phyloP scores from a whole-genome alignment of 1,284 basidiomycete genomes.

The Trametes polyzona region DNA sequence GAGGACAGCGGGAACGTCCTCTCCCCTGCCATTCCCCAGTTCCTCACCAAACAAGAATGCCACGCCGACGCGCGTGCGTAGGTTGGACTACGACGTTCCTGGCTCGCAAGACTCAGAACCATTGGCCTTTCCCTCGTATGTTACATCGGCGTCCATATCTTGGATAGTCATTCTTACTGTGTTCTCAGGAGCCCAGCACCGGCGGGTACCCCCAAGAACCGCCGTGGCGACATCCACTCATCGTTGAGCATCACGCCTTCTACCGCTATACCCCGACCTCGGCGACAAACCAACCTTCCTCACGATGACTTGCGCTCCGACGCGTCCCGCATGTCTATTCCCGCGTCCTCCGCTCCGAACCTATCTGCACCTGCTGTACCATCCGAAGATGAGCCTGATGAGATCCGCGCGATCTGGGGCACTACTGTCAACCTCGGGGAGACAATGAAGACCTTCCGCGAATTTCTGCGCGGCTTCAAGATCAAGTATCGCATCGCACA shows the following conservation, averaged over 20 bases:
- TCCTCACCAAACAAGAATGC: slow-evolving; percentile 59
- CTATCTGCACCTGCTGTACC: slow-evolving; percentile 67
- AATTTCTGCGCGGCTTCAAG: slow-evolving; percentile 92
- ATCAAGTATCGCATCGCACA: slow-evolving; percentile 86
- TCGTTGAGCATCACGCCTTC: slow-evolving; percentile 69
- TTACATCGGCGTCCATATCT: slow-evolving; percentile 1
- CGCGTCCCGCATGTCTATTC: slow-evolving; percentile 57
- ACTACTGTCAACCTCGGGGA: slow-evolving; percentile 92
- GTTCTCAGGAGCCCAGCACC: slow-evolving; percentile 37
- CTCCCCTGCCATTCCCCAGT: slow-evolving; percentile 74
- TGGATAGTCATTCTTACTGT: neutral
- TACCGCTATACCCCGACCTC: slow-evolving; percentile 41
- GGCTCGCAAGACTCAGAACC: slow-evolving; percentile 57
- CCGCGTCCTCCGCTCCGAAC: slow-evolving; percentile 62
- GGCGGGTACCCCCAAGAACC: slow-evolving; percentile 62
- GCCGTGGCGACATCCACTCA: slow-evolving; percentile 86
- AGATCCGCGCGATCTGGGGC: slow-evolving; percentile 94
- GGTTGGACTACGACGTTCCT: slow-evolving; percentile 31
- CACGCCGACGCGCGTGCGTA: slow-evolving; percentile 44
- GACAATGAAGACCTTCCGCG: slow-evolving; percentile 89
- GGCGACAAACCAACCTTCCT: slow-evolving; percentile 33
- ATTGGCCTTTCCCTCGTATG: slow-evolving; percentile 62
- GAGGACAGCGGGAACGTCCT: slow-evolving; percentile 57
- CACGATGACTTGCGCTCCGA: slow-evolving; percentile 59
- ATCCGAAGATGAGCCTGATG: slow-evolving; percentile 62